Conservation (phyloP, 2,329 filamentous ascomycete genomes). For the Cadophora sp. region DNA sequence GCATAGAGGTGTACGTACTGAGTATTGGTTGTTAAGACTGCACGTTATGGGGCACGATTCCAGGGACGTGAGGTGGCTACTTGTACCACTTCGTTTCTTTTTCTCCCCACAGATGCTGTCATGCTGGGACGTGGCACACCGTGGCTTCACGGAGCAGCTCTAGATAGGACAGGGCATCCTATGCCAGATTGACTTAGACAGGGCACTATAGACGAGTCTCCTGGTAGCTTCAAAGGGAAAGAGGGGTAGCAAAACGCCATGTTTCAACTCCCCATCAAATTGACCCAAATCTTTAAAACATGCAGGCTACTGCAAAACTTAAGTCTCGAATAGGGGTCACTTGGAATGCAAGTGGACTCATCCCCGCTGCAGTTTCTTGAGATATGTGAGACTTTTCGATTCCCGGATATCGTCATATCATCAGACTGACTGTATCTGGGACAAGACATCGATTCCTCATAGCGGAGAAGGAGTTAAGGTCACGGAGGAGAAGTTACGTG, state of each 20-base stretch:
- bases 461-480: not conserved
- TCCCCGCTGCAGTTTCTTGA: not conserved
- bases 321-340: not conserved
- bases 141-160: not conserved
- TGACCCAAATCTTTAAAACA: not conserved
- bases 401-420: not conserved
- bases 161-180: not conserved
- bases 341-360: too few species aligned
- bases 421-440: not conserved
- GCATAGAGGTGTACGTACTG: not conserved
- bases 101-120: constrained; percentile 17
- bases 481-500: not conserved
- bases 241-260: constrained; percentile 2
- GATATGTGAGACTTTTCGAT: not conserved
- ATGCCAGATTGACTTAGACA: not conserved
- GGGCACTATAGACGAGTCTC: not conserved
- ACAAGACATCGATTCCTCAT: not conserved
- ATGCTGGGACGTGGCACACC: constrained; percentile 12
- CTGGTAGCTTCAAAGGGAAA: not conserved
- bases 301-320: constrained; percentile 4
- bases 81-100: not conserved
- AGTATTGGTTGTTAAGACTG: not conserved
- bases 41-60: not conserved
- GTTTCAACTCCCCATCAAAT: constrained; percentile 4
- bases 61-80: not conserved